A percentile compares a stretch with the other conserved stretches of the same genome.
Conservation (phyloP, 2,329 filamentous ascomycete genomes). For the Diaporthe velutina region DNA sequence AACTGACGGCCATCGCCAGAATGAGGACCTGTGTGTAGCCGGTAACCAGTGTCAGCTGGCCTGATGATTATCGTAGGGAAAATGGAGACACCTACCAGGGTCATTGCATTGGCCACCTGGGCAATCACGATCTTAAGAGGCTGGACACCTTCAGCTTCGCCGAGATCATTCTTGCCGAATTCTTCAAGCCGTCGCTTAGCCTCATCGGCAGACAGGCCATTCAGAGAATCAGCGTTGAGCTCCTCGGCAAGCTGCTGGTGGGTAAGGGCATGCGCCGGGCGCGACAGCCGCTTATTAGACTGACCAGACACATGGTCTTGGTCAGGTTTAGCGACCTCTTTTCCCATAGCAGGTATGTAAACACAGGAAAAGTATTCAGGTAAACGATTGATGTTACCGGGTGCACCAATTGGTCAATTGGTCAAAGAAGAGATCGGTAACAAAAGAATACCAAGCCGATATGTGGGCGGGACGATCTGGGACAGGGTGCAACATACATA, state of each 20-base stretch:
- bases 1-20: constrained; percentile 63
- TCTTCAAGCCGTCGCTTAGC: background rate
- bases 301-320: constrained; percentile 5
- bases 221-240: background rate
- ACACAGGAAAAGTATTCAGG: background rate
- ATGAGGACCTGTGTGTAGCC: constrained; percentile 52
- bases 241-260: background rate
- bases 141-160: constrained; percentile 5
- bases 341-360: background rate
- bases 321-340: background rate
- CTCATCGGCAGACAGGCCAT: background rate
- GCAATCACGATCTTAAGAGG: constrained; percentile 50
- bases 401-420: background rate
- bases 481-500: too few relatives aligned
- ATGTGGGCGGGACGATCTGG: too few relatives aligned
- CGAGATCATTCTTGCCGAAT: background rate
- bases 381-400: background rate
- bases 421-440: background rate
- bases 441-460: too few relatives aligned
- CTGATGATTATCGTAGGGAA: constrained; percentile 21
- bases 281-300: background rate
- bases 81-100: constrained; percentile 56
- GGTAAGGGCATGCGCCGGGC: background rate
- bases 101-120: constrained; percentile 74
- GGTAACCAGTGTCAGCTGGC: background rate